Percentiles rank a stretch among this genome's conserved stretches.
Conservation (phyloP, 179 eudicot species). For the Sideroxylon spinosum region DNA sequence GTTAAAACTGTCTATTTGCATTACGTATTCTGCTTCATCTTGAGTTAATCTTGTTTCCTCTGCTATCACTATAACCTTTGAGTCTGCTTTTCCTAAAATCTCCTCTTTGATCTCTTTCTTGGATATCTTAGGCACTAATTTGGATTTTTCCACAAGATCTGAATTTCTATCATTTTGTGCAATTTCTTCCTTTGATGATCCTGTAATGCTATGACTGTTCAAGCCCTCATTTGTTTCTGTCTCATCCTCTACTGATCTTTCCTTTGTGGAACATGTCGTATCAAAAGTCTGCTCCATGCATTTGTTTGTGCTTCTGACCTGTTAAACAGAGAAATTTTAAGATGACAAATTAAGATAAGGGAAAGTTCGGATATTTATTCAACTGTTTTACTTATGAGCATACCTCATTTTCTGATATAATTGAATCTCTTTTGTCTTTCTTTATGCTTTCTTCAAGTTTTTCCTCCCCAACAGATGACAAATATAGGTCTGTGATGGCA, state of each 20-base stretch:
- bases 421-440: not conserved
- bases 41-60: not conserved
- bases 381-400: not conserved
- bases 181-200: not conserved
- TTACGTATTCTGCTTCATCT: not conserved
- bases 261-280: not conserved
- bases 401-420: not conserved
- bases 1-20: not conserved
- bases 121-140: not conserved
- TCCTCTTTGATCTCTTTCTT: not conserved
- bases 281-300: not conserved
- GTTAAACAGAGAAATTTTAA: not conserved
- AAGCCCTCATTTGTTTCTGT: slow-evolving; percentile 4
- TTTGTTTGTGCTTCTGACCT: not conserved
- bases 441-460: not conserved
- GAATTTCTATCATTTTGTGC: not conserved
- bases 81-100: not conserved
- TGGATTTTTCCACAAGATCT: slow-evolving; percentile 7
- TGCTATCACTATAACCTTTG: not conserved
- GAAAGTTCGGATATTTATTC: not conserved
- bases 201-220: not conserved
- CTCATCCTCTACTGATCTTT: slow-evolving; percentile 9
- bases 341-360: not conserved
- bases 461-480: not conserved
- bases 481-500: not conserved